Evolutionary conservation across 192 early-diverging fungal genomes (phyloP), one percentile per base, ranked within the genome.

Genomic region (Phlyctochytrium planicorne): DNA sequence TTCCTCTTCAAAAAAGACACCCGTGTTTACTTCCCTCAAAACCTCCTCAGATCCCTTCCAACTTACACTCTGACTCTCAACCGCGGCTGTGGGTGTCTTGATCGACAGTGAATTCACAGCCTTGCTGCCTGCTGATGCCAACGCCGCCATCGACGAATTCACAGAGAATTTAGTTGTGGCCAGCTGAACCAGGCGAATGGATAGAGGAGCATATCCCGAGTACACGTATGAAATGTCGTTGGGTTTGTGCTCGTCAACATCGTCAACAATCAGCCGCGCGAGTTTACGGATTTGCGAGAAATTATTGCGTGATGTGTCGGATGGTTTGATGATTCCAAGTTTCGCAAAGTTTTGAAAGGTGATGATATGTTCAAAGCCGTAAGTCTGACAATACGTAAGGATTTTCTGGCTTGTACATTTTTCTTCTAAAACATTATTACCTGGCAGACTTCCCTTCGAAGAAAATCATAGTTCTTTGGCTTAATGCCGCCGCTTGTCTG

Each of bases 1-100:
- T 31, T 63, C 73, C 56, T 91, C 78, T 59, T 98, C 96, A 77
- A 96, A 88, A 23, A 3, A 14, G 3, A 88, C 75, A 52, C 82
- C 82, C 16, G 94, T 95, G 1, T 93, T 90, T 4, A 98, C 68
- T 69, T 89, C 74, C 30, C 80, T 78, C 71, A 97, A 70, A 34
- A 89, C 81, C 33, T 98, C 95, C 30, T 97, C 95, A 79, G 87
- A 91, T 1, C 92, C 93, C 64, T 86, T 88, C 96, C 95, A 97
- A 2, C 91, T 89, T 2, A 75, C 67, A 17, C 16, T 62, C 25
- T 23, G 14, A 24, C 10, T 29, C 27, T 50, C 23, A 32, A 2
- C 30, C 37, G 3, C 34, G 31, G 66, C 17, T 30, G 33, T 66
- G 30, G n/a, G 25, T 34, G 27, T 47, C n/a, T 40, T 30, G 14